Conservation (phyloP, 768 basidiomycete genomes). For the Trametes elegans region DNA sequence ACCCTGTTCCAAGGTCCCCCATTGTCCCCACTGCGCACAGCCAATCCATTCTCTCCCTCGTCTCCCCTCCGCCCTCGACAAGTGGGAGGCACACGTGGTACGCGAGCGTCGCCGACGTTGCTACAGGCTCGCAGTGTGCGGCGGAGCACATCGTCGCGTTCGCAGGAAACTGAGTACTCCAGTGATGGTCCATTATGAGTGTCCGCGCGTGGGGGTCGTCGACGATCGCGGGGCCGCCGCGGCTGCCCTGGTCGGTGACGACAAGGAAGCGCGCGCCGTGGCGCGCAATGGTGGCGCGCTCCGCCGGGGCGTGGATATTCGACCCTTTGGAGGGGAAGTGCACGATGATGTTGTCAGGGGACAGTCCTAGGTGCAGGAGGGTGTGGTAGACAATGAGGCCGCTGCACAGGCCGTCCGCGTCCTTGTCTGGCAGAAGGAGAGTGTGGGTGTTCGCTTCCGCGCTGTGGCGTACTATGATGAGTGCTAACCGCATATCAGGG, state of each 20-base stretch:
- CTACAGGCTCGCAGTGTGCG: constrained; percentile 39
- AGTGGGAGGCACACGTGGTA: constrained; percentile 40
- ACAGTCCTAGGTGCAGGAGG: constrained; percentile 36
- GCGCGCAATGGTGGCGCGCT: constrained; percentile 31
- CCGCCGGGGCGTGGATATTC: constrained; percentile 37
- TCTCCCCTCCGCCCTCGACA: neutral
- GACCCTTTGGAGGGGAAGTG: constrained; percentile 43
- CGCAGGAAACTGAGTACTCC: constrained; percentile 39
- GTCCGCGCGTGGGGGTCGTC: constrained; percentile 19
- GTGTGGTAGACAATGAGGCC: constrained; percentile 39
- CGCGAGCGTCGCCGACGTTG: constrained; percentile 43
- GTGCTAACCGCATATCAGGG: no score
- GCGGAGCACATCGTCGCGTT: constrained; percentile 37
- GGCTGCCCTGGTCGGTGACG: constrained; percentile 45
- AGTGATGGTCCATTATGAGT: constrained; percentile 49
- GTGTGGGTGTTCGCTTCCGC: constrained; percentile 13
- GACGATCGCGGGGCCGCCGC: constrained; percentile 36
- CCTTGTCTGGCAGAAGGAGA: constrained; percentile 45
- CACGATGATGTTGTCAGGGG: constrained; percentile 29
- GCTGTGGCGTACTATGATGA: no score
- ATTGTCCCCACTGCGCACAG: constrained; percentile 42
- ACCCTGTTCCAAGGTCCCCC: constrained; percentile 38
- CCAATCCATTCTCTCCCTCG: constrained; percentile 30
- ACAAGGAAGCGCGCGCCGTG: constrained; percentile 33
- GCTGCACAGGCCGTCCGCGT: constrained; percentile 35